Conservation (phyloP, 164 flowering plant genomes). For the Taxillus chinensis region DNA sequence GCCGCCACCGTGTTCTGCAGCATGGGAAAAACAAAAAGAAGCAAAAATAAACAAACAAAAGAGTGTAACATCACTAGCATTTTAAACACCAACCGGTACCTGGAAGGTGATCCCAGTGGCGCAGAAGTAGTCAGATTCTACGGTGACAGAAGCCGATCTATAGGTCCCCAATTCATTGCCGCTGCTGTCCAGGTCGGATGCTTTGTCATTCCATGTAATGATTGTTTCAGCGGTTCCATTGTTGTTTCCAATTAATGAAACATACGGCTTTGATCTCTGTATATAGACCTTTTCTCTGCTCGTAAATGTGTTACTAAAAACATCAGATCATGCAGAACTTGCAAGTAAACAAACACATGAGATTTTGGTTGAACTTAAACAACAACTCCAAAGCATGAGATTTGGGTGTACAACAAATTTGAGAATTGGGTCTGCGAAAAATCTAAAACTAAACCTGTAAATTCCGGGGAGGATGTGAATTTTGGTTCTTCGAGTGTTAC, state of each 20-base stretch:
- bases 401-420: no score
- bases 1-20: slow-evolving; percentile 66
- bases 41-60: no score
- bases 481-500: slow-evolving; percentile 44
- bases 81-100: slow-evolving; percentile 20
- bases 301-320: background rate
- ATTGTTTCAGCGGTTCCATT: slow-evolving; percentile 20
- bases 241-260: slow-evolving; percentile 64
- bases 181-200: slow-evolving; percentile 37
- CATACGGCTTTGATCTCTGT: slow-evolving; percentile 53
- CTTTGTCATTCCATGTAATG: slow-evolving; percentile 59
- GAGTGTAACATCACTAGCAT: no score
- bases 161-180: slow-evolving; percentile 51
- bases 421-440: no score
- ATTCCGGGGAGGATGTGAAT: slow-evolving; percentile 64
- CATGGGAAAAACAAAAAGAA: background rate
- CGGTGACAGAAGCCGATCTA: slow-evolving; percentile 50
- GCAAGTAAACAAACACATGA: no score
- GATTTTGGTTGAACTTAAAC: no score
- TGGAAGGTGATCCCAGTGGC: slow-evolving; percentile 64
- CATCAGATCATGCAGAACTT: no score
- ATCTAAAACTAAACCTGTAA: slow-evolving; percentile 45
- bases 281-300: slow-evolving; percentile 62
- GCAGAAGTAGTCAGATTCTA: slow-evolving; percentile 68
- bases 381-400: no score